Conservation (phyloP, 2,329 filamentous ascomycete genomes). For the Fonsecaea multimorphosa region DNA sequence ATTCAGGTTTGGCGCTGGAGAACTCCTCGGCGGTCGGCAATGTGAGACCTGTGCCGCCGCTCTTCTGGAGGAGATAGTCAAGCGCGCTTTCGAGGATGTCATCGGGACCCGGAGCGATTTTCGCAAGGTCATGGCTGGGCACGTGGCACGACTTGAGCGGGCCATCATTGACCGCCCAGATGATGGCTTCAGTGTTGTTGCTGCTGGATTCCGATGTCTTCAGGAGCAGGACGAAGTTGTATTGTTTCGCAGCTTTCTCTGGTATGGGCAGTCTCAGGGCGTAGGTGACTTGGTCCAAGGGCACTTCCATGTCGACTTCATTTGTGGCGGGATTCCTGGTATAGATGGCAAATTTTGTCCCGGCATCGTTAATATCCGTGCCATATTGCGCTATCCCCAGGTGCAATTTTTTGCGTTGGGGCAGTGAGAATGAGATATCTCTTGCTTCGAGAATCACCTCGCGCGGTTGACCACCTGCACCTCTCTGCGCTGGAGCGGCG, state of each 20-base stretch:
- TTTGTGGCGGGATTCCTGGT: slow-evolving; percentile 58
- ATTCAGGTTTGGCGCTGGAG: slow-evolving; percentile 64
- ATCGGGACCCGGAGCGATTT: slow-evolving; percentile 48
- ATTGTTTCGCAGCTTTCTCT: slow-evolving; percentile 67
- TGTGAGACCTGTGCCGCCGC: slow-evolving; percentile 56
- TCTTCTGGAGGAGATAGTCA: slow-evolving; percentile 55
- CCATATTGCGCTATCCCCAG: slow-evolving; percentile 60
- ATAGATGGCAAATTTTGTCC: slow-evolving; percentile 49
- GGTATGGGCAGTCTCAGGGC: slow-evolving; percentile 67
- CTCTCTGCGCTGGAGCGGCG: slow-evolving; percentile 26
- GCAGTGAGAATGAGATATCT: slow-evolving; percentile 66
- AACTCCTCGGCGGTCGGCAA: slow-evolving; percentile 64
- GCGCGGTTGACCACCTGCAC: slow-evolving; percentile 38
- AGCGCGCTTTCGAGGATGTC: slow-evolving; percentile 56
- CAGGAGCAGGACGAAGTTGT: slow-evolving; percentile 67
- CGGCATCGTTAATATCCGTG: slow-evolving; percentile 18
- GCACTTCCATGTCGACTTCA: slow-evolving; percentile 60
- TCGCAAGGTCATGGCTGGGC: slow-evolving; percentile 23
- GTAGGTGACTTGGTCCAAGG: slow-evolving; percentile 52
- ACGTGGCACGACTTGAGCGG: slow-evolving; percentile 51
- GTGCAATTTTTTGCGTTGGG: slow-evolving; percentile 68
- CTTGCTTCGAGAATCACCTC: slow-evolving; percentile 51
- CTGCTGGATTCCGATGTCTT: slow-evolving; percentile 59
- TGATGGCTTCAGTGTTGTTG: slow-evolving; percentile 60
- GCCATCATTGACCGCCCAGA: slow-evolving; percentile 66